A percentile compares a stretch with the other conserved stretches of the same genome.
Conservation (phyloP, 331 rosid genomes). For the Malus hybrid region DNA sequence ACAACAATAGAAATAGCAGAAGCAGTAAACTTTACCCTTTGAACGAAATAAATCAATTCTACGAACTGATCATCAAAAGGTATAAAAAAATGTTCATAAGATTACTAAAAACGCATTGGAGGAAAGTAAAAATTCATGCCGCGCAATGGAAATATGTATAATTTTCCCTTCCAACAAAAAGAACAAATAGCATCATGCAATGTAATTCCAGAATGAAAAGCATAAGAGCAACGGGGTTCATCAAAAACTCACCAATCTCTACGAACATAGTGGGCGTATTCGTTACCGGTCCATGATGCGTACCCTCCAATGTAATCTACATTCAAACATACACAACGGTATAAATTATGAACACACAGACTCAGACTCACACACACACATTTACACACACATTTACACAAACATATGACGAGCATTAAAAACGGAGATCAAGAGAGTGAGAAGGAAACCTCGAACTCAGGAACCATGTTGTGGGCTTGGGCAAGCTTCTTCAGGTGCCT, state of each 20-base stretch:
- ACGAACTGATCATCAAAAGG: no score
- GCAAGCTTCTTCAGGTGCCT: constrained; percentile 65
- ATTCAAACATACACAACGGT: constrained; percentile 5
- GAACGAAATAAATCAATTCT: no score
- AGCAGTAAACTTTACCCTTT: no score
- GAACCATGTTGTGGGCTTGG: constrained; percentile 55
- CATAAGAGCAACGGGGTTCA: background rate
- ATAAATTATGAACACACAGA: background rate
- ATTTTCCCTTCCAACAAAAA: no score
- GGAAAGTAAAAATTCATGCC: no score
- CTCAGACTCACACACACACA: background rate
- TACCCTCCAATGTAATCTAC: constrained; percentile 90
- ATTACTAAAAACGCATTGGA: no score
- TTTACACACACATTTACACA: background rate
- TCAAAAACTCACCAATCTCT: constrained; percentile 69
- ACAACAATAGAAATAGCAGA: no score
- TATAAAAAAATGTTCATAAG: no score
- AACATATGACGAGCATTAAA: background rate
- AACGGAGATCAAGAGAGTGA: background rate
- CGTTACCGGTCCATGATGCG: constrained; percentile 90
- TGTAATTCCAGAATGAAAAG: background rate
- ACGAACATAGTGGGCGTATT: constrained; percentile 75
- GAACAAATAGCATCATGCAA: no score
- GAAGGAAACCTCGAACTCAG: constrained; percentile 73
- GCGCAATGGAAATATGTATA: no score